Evolutionary conservation across 441 rosid genomes (phyloP), one percentile per base, ranked within the genome.

Genomic region (Capsella rubella): DNA sequence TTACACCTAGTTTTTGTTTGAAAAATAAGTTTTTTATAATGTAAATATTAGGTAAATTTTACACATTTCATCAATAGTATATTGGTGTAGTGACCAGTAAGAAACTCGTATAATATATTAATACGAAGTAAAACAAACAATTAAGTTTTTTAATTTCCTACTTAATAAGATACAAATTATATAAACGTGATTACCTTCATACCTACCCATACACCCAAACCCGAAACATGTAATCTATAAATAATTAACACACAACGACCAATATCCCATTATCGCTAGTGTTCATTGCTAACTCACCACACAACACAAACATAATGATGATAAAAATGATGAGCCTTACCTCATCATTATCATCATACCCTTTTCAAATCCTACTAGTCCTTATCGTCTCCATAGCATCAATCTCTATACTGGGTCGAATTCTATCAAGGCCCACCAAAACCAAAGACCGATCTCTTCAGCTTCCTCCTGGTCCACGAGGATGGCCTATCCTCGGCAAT

Each of bases 391-490:
- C 51, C 69, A 31, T 75, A 18, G 57, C 79, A 15, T 51, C 74
- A 27, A 68, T 75, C 69, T 60, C 43, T 60, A 8, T 68, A 49
- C 42, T 75, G 1, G 7, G 69, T 21, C 69, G 69, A 60, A 68
- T 61, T 37, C 61, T 75, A 57, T 32, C 78, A 52, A 59, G 2
- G 14, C 69, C 69, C 15, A 25, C 40, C 8, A 67, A 67, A 53
- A 42, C 42, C 40, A 59, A 76, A 64, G 72, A 58, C 56, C 76
- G 46, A 27, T 75, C 64, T 68, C 69, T 42, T 13, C 69, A 54
- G 69, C 85, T 84, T 25, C 90, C 92, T 29, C 88, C 88, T 0
- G 82, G 95, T 1, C 92, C 95, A 27, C 56, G 40, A 43, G 83
- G 86, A 3, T 82, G 89, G 90, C 92, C 92, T 0, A 5, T 89